phyloP scores from a whole-genome alignment of 306 rosid genomes.

The Erythrophleum fordii region DNA sequence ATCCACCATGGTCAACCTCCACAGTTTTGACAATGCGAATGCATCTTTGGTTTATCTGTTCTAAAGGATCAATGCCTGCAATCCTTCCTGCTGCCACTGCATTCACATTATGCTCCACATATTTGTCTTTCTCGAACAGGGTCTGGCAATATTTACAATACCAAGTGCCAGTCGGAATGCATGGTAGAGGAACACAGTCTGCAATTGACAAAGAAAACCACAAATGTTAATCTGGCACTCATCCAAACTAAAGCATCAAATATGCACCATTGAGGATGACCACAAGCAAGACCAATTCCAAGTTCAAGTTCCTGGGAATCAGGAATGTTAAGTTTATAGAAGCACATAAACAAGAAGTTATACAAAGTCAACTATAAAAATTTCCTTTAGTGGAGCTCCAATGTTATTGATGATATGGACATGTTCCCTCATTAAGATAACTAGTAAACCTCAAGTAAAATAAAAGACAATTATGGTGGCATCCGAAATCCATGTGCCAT shows the following conservation, averaged over 20 bases:
- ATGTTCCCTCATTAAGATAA: neutral
- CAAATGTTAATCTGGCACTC: neutral
- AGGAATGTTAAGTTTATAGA: neutral
- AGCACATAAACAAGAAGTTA: neutral
- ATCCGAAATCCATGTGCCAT: no score
- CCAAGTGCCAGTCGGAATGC: slow-evolving; percentile 74
- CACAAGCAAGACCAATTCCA: neutral
- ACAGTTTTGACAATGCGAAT: slow-evolving; percentile 74
- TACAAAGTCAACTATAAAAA: neutral
- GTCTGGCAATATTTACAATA: slow-evolving; percentile 87
- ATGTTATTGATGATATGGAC: neutral
- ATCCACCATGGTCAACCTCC: slow-evolving; percentile 71
- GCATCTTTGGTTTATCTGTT: slow-evolving; percentile 77
- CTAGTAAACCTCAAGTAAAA: neutral
- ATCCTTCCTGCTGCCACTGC: slow-evolving; percentile 83
- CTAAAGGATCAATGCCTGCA: slow-evolving; percentile 69
- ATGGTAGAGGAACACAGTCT: slow-evolving; percentile 80
- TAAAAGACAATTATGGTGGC: neutral
- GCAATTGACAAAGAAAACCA: slow-evolving; percentile 38
- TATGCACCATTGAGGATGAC: neutral
- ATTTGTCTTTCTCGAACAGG: slow-evolving; percentile 61
- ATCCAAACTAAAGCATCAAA: neutral
- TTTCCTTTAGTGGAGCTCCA: neutral
- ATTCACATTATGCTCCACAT: slow-evolving; percentile 64
- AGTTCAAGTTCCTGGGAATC: slow-evolving; percentile 12